Evolutionary conservation across 202 grass and related monocot species (phyloP).

Genomic region (Carex arenaria): DNA sequence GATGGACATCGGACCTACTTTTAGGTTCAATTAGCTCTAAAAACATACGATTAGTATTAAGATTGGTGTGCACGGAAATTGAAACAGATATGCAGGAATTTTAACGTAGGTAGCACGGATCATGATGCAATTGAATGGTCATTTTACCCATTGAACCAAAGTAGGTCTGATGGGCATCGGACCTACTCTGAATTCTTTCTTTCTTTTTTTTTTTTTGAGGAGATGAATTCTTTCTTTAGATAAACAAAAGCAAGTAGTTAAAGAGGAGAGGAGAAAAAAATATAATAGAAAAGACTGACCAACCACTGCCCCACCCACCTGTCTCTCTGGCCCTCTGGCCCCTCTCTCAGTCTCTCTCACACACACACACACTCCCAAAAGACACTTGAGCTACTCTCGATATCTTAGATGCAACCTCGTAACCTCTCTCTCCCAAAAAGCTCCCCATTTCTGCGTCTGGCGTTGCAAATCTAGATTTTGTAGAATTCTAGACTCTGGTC

Average conservation of each 20-base stretch:
- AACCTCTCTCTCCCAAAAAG: not conserved
- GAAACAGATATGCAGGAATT: too few relatives aligned
- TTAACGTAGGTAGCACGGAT: too few relatives aligned
- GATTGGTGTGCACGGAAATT: too few relatives aligned
- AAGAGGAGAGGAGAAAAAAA: not conserved
- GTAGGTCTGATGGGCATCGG: too few relatives aligned
- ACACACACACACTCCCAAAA: not conserved
- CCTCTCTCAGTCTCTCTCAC: not conserved
- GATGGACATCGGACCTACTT: too few relatives aligned
- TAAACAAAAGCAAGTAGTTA: not conserved
- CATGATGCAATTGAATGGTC: too few relatives aligned
- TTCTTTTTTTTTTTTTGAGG: too few relatives aligned
- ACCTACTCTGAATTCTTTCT: too few relatives aligned
- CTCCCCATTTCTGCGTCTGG: constrained; percentile 3
- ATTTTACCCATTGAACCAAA: too few relatives aligned
- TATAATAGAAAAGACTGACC: not conserved
- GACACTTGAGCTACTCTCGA: constrained; percentile 21
- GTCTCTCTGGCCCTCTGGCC: not conserved
- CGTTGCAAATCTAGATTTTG: not conserved
- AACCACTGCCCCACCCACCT: not conserved
- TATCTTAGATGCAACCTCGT: constrained; percentile 47
- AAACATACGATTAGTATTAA: too few relatives aligned
- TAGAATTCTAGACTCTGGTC: constrained; percentile 1
- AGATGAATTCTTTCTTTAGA: not conserved
- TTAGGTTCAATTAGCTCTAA: too few relatives aligned